Evolutionary conservation across 495 filamentous ascomycete genomes (phyloP).

Genomic region (Penicillium diatomitis): DNA sequence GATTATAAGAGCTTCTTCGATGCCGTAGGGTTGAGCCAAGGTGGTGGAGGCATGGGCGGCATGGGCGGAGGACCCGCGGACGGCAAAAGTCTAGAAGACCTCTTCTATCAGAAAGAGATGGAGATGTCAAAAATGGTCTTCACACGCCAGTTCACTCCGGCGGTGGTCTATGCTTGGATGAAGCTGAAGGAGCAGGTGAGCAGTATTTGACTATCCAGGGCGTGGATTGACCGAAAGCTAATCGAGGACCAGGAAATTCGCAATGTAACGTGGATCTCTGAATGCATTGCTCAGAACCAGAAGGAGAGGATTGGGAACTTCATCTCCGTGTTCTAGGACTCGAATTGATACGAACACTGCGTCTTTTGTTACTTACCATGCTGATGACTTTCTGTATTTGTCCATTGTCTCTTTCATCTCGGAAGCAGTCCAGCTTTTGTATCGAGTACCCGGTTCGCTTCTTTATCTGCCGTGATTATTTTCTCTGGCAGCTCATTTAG

Average conservation of each 20-base stretch:
- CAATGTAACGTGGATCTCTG: constrained; percentile 98
- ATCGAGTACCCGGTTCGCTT: constrained; percentile 21
- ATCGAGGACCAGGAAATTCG: constrained; percentile 74
- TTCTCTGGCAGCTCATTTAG: constrained; percentile 7
- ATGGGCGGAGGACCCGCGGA: constrained; percentile 72
- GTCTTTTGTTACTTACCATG: constrained; percentile 13
- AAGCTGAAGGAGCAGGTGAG: constrained; percentile 94
- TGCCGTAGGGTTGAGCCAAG: constrained; percentile 73
- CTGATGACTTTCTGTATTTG: constrained; percentile 11
- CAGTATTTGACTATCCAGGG: background rate
- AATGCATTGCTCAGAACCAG: constrained; percentile 99
- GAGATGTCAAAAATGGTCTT: constrained; percentile 91
- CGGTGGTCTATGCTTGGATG: constrained; percentile 95
- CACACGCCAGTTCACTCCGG: constrained; percentile 91
- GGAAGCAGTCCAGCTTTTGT: constrained; percentile 14
- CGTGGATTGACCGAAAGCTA: constrained; percentile 11
- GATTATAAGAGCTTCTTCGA: constrained; percentile 97
- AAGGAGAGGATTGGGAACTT: constrained; percentile 98
- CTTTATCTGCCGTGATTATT: background rate
- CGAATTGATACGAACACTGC: constrained; percentile 7
- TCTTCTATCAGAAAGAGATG: constrained; percentile 99
- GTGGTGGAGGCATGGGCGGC: constrained; percentile 63
- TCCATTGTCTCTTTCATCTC: background rate
- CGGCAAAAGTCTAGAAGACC: constrained; percentile 85
- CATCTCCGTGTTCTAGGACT: constrained; percentile 80